phyloP scores from a whole-genome alignment of 768 basidiomycete genomes.

The Suillus americanus region DNA sequence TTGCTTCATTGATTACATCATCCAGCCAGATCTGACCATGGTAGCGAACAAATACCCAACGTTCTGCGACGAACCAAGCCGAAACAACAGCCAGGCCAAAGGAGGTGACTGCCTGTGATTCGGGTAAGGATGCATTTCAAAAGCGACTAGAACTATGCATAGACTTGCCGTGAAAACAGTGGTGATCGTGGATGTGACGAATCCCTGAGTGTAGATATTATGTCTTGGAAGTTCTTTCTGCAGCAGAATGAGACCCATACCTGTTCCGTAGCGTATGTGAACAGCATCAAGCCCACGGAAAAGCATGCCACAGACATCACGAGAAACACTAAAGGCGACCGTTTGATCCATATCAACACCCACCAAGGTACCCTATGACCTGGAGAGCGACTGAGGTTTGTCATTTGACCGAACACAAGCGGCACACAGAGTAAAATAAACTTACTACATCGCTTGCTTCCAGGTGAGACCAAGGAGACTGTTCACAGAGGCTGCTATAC shows the following conservation, averaged over 20 bases:
- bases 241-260: constrained; percentile 35
- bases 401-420: constrained; percentile 15
- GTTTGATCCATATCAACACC: constrained; percentile 80
- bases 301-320: constrained; percentile 84
- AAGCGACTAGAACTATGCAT: background rate
- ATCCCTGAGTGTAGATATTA: constrained; percentile 38
- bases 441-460: constrained; percentile 59
- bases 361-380: constrained; percentile 58
- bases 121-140: constrained; percentile 12
- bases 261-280: constrained; percentile 73
- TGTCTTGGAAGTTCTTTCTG: constrained; percentile 14
- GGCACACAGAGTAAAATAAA: constrained; percentile 15
- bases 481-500: constrained; percentile 56
- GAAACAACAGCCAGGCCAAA: constrained; percentile 50
- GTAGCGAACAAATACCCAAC: constrained; percentile 46
- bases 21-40: constrained; percentile 52
- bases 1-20: constrained; percentile 37
- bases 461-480: constrained; percentile 52
- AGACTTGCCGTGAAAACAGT: constrained; percentile 63
- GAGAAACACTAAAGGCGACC: constrained; percentile 79
- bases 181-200: constrained; percentile 67
- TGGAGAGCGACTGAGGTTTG: constrained; percentile 45
- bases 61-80: constrained; percentile 53
- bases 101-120: constrained; percentile 34
- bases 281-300: constrained; percentile 73